Evolutionary conservation across 2,329 filamentous ascomycete genomes (phyloP).

Genomic region (Colletotrichum sp.): DNA sequence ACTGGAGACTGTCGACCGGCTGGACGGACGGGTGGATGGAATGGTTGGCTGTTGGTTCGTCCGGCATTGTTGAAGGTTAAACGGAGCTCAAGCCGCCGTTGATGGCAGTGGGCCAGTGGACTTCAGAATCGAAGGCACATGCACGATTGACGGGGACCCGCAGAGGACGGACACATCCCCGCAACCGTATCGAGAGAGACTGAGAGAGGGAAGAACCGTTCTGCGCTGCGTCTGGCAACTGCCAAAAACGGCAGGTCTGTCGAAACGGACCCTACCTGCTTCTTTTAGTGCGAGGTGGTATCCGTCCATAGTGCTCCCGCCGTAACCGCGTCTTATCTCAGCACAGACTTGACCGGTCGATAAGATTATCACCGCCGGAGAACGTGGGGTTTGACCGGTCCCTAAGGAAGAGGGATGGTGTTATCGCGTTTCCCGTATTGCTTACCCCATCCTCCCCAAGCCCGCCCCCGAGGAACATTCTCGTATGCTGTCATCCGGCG

Average conservation of each 20-base stretch:
- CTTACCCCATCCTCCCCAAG: neutral
- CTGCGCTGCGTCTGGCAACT: neutral
- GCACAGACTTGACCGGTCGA: neutral
- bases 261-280: neutral
- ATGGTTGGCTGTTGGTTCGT: neutral
- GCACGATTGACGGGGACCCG: neutral
- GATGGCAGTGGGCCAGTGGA: neutral
- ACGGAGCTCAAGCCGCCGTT: neutral
- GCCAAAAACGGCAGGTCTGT: neutral
- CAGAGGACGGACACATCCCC: neutral
- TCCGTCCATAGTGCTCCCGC: neutral
- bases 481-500: constrained; percentile 8
- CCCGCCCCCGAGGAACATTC: neutral
- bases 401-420: neutral
- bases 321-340: neutral
- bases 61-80: neutral
- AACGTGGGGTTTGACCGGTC: neutral
- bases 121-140: neutral
- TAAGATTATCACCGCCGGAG: neutral
- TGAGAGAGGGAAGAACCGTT: neutral
- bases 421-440: neutral
- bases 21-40: neutral
- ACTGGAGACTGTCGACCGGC: neutral
- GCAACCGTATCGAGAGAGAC: neutral
- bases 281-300: neutral